Evolutionary conservation across 352 stramenopile species (phyloP).

Genomic region (Globisporangium middletonii): DNA sequence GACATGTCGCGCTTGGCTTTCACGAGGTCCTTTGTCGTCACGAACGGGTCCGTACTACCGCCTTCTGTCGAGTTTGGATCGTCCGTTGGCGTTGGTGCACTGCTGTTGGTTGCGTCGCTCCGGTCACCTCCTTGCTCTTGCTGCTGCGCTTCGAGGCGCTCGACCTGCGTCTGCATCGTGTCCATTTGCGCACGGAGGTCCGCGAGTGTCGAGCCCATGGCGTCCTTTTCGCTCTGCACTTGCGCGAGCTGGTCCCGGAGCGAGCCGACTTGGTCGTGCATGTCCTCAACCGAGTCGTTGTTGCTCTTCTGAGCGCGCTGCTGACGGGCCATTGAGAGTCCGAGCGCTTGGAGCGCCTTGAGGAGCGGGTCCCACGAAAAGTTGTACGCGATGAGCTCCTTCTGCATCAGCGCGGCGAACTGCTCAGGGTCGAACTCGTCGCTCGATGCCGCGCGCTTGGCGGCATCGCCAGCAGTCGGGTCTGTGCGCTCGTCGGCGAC

Average conservation of each 20-base stretch:
- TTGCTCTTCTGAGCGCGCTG: conserved; percentile 38
- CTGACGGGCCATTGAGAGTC: conserved; percentile 44
- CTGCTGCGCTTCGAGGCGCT: conserved; percentile 18
- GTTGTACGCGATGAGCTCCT: conserved; percentile 64
- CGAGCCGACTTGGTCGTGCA: conserved; percentile 38
- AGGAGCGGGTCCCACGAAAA: conserved; percentile 70
- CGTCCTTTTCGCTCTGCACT: conserved; percentile 51
- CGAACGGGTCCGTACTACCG: conserved; percentile 20
- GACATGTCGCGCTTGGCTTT: conserved; percentile 39
- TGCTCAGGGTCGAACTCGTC: conserved; percentile 32
- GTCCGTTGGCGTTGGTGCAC: conserved; percentile 3
- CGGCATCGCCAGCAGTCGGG: conserved; percentile 5
- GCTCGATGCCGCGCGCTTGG: background rate
- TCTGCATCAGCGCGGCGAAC: conserved; percentile 57
- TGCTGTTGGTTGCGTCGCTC: conserved; percentile 5
- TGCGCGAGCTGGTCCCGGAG: conserved; percentile 35
- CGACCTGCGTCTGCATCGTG: conserved; percentile 39
- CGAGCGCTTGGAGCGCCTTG: conserved; percentile 55
- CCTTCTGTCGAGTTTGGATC: background rate
- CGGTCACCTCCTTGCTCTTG: conserved; percentile 18
- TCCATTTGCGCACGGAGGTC: conserved; percentile 45
- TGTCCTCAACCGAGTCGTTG: conserved; percentile 42
- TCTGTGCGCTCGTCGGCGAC: conserved; percentile 7
- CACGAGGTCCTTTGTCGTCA: conserved; percentile 38
- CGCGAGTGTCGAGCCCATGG: conserved; percentile 35